Conservation (phyloP, 2,329 filamentous ascomycete genomes). For the Colletotrichum sp. region DNA sequence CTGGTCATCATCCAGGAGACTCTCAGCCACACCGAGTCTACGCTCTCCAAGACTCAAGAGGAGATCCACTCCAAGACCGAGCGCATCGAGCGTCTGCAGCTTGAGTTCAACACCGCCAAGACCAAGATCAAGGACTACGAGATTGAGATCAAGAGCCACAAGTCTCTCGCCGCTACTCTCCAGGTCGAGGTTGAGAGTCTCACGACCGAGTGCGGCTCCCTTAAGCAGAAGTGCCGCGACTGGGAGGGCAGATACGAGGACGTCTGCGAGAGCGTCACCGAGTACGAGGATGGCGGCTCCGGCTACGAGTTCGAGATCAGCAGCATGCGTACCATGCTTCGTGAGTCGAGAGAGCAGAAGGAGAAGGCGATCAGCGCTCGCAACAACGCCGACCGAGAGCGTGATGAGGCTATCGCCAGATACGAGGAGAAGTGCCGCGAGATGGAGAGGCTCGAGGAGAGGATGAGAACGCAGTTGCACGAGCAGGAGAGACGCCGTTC, state of each 20-base stretch:
- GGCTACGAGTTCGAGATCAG: constrained; percentile 6
- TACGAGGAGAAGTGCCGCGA: constrained; percentile 12
- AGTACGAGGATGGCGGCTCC: constrained; percentile 14
- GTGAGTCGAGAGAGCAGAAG: constrained; percentile 14
- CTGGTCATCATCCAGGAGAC: neutral
- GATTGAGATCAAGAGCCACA: neutral
- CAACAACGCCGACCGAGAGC: constrained; percentile 10
- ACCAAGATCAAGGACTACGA: neutral
- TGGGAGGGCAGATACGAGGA: constrained; percentile 11
- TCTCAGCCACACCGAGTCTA: neutral
- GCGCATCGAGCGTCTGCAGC: neutral
- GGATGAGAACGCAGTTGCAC: constrained; percentile 5
- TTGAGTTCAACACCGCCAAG: neutral
- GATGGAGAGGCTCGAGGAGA: constrained; percentile 16
- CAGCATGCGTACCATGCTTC: constrained; percentile 10
- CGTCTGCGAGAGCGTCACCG: constrained; percentile 13
- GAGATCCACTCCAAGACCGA: constrained; percentile 5
- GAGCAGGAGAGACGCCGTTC: neutral
- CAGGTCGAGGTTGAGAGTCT: constrained; percentile 4
- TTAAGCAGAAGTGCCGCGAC: constrained; percentile 9
- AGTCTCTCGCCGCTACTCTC: neutral
- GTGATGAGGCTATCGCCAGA: neutral
- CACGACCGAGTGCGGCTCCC: neutral
- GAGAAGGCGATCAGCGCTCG: constrained; percentile 7
- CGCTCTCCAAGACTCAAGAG: neutral